phyloP scores from a whole-genome alignment of 2,329 filamentous ascomycete species.

The Podosphaera leucotricha region DNA sequence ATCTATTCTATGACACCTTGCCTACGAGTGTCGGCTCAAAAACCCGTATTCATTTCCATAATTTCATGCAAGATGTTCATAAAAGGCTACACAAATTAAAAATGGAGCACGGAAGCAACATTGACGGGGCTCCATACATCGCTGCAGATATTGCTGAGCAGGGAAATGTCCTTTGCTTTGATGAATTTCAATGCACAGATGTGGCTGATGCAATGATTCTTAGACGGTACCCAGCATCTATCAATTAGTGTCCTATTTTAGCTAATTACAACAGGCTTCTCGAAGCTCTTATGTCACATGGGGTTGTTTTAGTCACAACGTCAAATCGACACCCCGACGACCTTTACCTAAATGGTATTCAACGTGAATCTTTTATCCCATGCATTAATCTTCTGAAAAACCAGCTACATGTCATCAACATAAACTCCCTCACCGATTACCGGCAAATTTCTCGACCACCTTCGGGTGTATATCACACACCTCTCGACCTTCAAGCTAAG shows the following conservation, averaged over 20 bases:
- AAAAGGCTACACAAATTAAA: constrained; percentile 76
- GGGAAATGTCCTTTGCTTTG: constrained; percentile 78
- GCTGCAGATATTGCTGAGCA: constrained; percentile 81
- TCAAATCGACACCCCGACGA: constrained; percentile 93
- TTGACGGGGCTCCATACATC: constrained; percentile 77
- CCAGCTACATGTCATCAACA: constrained; percentile 69
- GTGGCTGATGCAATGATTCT: constrained; percentile 98
- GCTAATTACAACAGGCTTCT: constrained; percentile 32
- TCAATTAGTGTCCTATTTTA: not conserved
- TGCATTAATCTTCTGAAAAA: constrained; percentile 81
- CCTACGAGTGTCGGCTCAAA: constrained; percentile 59
- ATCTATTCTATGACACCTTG: constrained; percentile 85
- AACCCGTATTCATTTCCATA: constrained; percentile 92
- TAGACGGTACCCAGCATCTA: constrained; percentile 29
- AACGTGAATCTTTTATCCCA: constrained; percentile 83
- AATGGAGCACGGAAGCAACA: constrained; percentile 65
- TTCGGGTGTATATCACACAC: constrained; percentile 81
- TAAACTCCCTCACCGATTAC: constrained; percentile 90
- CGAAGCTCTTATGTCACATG: constrained; percentile 81
- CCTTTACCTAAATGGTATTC: constrained; percentile 93
- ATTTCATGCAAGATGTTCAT: constrained; percentile 98
- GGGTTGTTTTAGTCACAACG: constrained; percentile 88
- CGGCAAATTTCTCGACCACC: constrained; percentile 86
- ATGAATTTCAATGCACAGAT: constrained; percentile 97
- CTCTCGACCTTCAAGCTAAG: constrained; percentile 52